A percentile compares a stretch with the other conserved stretches of the same genome.
Evolutionary conservation across 257 asterid genomes (phyloP).

Genomic region (Orobanche coerulescens): DNA sequence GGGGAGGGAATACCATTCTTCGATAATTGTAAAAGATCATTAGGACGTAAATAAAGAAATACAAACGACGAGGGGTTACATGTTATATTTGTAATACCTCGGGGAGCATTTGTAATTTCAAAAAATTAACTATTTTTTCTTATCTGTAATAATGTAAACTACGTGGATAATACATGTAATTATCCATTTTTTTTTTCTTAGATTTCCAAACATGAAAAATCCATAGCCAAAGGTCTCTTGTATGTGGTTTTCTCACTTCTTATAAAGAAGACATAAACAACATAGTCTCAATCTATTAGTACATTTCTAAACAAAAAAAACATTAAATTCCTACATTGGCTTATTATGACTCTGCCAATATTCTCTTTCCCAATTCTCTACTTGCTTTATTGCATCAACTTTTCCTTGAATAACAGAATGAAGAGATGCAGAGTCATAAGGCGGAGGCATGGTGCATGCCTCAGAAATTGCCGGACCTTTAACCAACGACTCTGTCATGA

Average conservation of each 20-base stretch:
- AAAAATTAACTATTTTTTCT: too few relatives aligned
- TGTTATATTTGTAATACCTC: too few relatives aligned
- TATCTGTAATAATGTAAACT: background rate
- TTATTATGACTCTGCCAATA: slow-evolving; percentile 44
- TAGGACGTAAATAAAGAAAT: too few relatives aligned
- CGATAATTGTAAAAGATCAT: too few relatives aligned
- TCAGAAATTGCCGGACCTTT: slow-evolving; percentile 32
- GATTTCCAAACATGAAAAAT: background rate
- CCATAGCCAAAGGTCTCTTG: background rate
- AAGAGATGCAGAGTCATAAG: slow-evolving; percentile 50
- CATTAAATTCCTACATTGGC: slow-evolving; percentile 17
- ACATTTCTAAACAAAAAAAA: background rate
- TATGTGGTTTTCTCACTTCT: too few relatives aligned
- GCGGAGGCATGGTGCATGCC: slow-evolving; percentile 72
- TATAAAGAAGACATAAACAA: background rate
- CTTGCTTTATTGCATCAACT: slow-evolving; percentile 41
- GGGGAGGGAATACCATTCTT: too few relatives aligned
- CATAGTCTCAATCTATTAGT: background rate
- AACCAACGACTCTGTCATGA: slow-evolving; percentile 60
- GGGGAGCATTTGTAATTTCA: too few relatives aligned
- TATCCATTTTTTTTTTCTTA: background rate
- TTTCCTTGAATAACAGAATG: slow-evolving; percentile 35
- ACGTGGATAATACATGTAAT: too few relatives aligned
- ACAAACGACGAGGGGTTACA: too few relatives aligned
- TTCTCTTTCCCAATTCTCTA: slow-evolving; percentile 54